Base-by-base conservation (phyloP, 2,329 filamentous ascomycete species). In the Catunica adiposa region DNA sequence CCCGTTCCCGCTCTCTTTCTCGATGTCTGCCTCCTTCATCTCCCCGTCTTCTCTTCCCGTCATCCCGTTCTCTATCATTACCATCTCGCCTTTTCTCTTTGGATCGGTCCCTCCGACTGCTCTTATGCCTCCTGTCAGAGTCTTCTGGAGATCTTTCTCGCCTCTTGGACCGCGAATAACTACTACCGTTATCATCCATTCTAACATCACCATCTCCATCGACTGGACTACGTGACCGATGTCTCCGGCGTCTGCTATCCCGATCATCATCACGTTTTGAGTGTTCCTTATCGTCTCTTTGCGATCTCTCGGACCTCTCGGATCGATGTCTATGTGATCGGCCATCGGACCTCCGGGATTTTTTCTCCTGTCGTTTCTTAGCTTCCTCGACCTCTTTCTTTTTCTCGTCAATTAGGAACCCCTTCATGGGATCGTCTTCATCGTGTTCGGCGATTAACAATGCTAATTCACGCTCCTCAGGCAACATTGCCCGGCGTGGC, bases 401-500 rank as follows among this genome's bases (percentile, higher is more conserved):
- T 76, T 97, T 96, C 69, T 94, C 85, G 60, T 90, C 79, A 53
- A 96, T 81, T 60, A 97, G 66, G 63, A 86, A 96, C 38, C 80
- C 81, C 69, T 95, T 96, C 92, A 98, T 98, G 0, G 92, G 92
- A 66, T 98, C 92, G 59, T 97, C 90, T 23, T 96, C 89, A 61
- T 97, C 92, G 61, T 94, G 84, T 15, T 90, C 82, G 55, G 78
- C 72, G 54, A 94, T 80, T 56, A 97, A 67, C 47, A 80, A 76
- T 53, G 80, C 79, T 52, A 97, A 69, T 66, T 97, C 89, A 56
- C 73, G 72, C 70, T 97, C 89, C 65, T 96, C 89, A 59, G 80
- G 84, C 9, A 95, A 68, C 71, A 86, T 68, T 1, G 83, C 83
- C 57, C 85, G 71, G 54, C 64, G 65, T 58, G 69, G 66, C 51